A percentile compares a stretch with the other conserved stretches of the same genome.
Conservation (phyloP, 176 grass and related monocot genomes). For the Carex pumila region DNA sequence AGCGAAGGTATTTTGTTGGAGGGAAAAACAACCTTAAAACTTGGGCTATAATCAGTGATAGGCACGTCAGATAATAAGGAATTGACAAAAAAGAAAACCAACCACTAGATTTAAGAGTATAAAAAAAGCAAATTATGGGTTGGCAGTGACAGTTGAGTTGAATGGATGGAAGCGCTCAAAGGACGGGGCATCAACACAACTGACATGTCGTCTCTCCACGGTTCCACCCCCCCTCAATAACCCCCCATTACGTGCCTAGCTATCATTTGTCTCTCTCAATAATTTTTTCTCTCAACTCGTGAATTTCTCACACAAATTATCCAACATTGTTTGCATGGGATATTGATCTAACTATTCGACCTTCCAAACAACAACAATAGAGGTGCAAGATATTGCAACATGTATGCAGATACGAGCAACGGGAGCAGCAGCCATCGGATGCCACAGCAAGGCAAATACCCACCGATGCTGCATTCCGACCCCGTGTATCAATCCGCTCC, state of each 20-base stretch:
- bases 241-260: constrained; percentile 2
- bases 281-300: background rate
- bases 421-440: constrained; percentile 29
- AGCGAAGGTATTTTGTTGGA: background rate
- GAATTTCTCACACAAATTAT: background rate
- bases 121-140: constrained; percentile 9
- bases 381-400: background rate
- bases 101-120: constrained; percentile 4
- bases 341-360: background rate
- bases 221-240: background rate
- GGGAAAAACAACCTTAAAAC: constrained; percentile 10
- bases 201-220: background rate
- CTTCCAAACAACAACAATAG: background rate
- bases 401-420: constrained; percentile 29
- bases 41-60: constrained; percentile 10
- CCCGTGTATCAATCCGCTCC: constrained; percentile 36
- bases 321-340: constrained; percentile 13
- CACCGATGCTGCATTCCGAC: constrained; percentile 22
- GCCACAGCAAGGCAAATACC: constrained; percentile 34
- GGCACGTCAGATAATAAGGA: background rate
- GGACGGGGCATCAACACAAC: background rate
- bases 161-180: background rate
- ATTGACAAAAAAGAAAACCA: constrained; percentile 13
- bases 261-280: background rate
- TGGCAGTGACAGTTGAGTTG: constrained; percentile 2